A percentile compares a stretch with the other conserved stretches of the same genome.
These are phyloP conservation scores for Phytophthora ohioensis DNA, from an alignment of 352 stramenopile species.

Conservation along the genomic window DNA sequence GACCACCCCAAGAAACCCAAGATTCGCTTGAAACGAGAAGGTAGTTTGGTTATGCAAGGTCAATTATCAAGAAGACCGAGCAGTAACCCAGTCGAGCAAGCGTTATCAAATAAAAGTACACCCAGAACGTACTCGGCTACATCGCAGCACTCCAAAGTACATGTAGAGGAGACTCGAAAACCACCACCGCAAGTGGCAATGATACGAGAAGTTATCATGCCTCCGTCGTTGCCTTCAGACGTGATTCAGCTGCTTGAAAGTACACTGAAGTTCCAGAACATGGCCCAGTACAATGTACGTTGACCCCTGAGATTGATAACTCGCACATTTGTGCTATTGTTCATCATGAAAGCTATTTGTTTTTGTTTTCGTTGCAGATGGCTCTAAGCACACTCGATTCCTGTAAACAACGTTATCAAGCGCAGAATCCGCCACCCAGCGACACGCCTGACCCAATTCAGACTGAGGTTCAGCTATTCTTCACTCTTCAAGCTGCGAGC, in stretches of 20 bases:
- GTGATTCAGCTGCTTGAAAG: conserved; percentile 62
- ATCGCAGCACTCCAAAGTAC: background rate
- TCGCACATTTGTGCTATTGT: background rate
- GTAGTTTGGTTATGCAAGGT: conserved; percentile 21
- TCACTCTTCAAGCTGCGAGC: conserved; percentile 57
- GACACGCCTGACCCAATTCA: conserved; percentile 17
- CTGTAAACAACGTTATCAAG: conserved; percentile 48
- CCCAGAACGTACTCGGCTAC: background rate
- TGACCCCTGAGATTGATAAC: background rate
- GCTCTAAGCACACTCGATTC: conserved; percentile 58
- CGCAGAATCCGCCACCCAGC: conserved; percentile 20
- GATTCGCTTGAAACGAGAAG: conserved; percentile 30
- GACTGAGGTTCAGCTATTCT: conserved; percentile 60
- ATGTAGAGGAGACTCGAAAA: conserved; percentile 10
- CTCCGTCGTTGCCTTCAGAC: conserved; percentile 47
- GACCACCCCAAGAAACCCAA: conserved; percentile 32
- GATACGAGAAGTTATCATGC: conserved; percentile 65
- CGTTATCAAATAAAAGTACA: background rate
- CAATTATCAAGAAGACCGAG: conserved; percentile 26
- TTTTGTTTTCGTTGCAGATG: conserved; percentile 49
- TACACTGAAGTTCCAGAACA: conserved; percentile 74
- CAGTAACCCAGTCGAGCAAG: conserved; percentile 3
- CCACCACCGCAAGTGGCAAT: conserved; percentile 55
- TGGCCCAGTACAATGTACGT: conserved; percentile 66
- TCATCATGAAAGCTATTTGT: background rate